Conservation (phyloP, 495 filamentous ascomycete species). For the Schizothecium vesticola region DNA sequence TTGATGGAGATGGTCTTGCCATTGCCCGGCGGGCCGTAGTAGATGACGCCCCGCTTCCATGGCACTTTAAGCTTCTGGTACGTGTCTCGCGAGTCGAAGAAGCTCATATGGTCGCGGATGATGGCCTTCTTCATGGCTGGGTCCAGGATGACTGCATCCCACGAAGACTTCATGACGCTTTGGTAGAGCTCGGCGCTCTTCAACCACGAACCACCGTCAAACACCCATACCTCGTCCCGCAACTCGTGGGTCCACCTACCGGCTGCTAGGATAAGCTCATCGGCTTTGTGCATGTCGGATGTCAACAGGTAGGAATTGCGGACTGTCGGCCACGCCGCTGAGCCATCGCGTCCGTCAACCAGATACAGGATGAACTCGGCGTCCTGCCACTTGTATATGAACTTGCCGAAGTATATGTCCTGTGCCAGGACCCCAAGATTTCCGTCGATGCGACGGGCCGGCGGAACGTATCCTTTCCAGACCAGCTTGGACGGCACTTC, state of each 20-base stretch:
- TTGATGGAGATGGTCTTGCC: constrained; percentile 68
- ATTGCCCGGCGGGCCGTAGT: constrained; percentile 57
- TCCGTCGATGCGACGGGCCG: constrained; percentile 45
- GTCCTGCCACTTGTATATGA: constrained; percentile 45
- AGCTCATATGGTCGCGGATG: constrained; percentile 53
- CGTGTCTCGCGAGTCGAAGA: constrained; percentile 50
- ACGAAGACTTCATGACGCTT: constrained; percentile 49
- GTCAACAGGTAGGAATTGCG: constrained; percentile 49
- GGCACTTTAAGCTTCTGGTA: constrained; percentile 57
- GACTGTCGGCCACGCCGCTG: constrained; percentile 21
- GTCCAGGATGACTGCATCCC: constrained; percentile 64
- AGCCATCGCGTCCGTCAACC: constrained; percentile 45
- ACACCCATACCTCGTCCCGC: constrained; percentile 60
- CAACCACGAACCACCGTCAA: constrained; percentile 54
- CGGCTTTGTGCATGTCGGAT: constrained; percentile 33
- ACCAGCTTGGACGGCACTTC: constrained; percentile 28
- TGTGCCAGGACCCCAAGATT: constrained; percentile 39
- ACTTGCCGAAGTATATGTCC: constrained; percentile 47
- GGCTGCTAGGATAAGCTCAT: constrained; percentile 50
- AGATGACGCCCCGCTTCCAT: constrained; percentile 50
- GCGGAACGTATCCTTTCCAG: constrained; percentile 45
- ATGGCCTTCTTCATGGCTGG: constrained; percentile 54
- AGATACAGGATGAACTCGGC: constrained; percentile 51
- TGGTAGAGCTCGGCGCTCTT: constrained; percentile 55
- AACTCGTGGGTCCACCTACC: constrained; percentile 45